These are phyloP conservation scores for Chytriomyces sp. DNA, from an alignment of 192 early-diverging fungal species.

Conservation along the genomic window DNA sequence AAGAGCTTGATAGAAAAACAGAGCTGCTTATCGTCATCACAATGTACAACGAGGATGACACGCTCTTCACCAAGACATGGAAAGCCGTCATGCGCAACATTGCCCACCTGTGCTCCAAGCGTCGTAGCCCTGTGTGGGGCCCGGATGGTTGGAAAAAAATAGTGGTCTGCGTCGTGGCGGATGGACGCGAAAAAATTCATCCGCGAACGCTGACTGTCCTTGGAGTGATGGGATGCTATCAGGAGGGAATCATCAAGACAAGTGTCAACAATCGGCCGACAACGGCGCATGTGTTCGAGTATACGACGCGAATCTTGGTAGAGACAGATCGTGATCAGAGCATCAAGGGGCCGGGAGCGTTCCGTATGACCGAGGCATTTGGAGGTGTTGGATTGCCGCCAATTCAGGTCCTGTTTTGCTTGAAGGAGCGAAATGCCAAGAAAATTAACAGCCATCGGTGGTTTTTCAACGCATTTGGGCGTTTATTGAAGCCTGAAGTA, in stretches of 20 bases:
- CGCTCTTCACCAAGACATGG: constrained; percentile 85
- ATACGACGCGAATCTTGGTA: constrained; percentile 75
- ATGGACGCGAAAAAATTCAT: constrained; percentile 45
- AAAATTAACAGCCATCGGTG: constrained; percentile 52
- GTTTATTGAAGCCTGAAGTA: constrained; percentile 48
- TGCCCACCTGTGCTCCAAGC: constrained; percentile 76
- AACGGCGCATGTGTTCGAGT: constrained; percentile 70
- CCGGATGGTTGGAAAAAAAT: constrained; percentile 53
- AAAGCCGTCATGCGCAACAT: constrained; percentile 88
- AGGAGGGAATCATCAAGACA: constrained; percentile 51
- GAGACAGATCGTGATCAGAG: constrained; percentile 50
- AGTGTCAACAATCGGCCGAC: constrained; percentile 67
- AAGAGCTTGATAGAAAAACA: constrained; percentile 71
- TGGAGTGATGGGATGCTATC: constrained; percentile 53
- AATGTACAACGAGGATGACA: constrained; percentile 84
- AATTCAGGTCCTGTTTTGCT: constrained; percentile 74
- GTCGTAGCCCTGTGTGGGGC: constrained; percentile 65
- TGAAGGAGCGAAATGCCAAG: constrained; percentile 74
- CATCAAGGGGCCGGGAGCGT: constrained; percentile 7
- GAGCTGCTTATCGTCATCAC: constrained; percentile 91
- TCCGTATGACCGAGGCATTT: background rate
- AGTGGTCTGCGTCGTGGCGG: constrained; percentile 53
- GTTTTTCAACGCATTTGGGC: constrained; percentile 70
- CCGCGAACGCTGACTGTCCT: constrained; percentile 71
- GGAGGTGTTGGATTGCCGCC: constrained; percentile 52